Base-by-base conservation (phyloP, 495 filamentous ascomycete genomes). In the Annulohypoxylon stygium region DNA sequence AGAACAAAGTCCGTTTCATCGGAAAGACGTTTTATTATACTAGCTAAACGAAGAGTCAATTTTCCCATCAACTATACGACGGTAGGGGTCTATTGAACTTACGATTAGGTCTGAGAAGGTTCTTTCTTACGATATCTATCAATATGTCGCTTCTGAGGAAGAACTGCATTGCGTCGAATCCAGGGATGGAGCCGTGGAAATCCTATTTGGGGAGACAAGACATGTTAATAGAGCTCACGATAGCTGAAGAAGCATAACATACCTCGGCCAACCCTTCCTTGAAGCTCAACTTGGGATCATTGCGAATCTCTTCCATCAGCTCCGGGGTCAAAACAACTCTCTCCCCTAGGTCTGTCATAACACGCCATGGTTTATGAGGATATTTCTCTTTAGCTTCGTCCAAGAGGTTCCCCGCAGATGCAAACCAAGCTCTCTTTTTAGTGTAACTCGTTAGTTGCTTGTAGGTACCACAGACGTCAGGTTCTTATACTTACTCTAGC, bases 231-330 rank as follows among this genome's bases (percentile, higher is more conserved):
- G 30, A 23, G 23, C 25, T 30, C 23, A 6, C n/a, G n/a, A n/a
- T n/a, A n/a, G n/a, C 1, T 23, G 20, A 0, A 1, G 20, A 23
- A 23, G 20, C 20, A 30, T n/a, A 20, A 57, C 59, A 20, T 70
- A 84, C 84, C 76, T 82, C 83, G 43, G 66, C 67, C 18, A 79
- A 76, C 16, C 79, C 82, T 4, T 74, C 69, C 0, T 76, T 26
- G 58, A 88, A 86, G 60, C 70, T 77, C 12, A 83, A 47, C 2
- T 71, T 59, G 2, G 67, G 58, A 30, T 86, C 77, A 60, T 80
- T 86, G 57, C 84, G 85, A 51, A 88, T 77, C 67, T 89, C 86
- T 47, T 87, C 76, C 7, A 85, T 76, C 55, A 81, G 78, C 26
- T 78, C 77, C 1, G 82, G 84, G 25, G 86, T 83, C 51, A 89